A percentile compares a stretch with the other conserved stretches of the same genome.
Conservation (phyloP, 768 basidiomycete species). For the Mycena pura region DNA sequence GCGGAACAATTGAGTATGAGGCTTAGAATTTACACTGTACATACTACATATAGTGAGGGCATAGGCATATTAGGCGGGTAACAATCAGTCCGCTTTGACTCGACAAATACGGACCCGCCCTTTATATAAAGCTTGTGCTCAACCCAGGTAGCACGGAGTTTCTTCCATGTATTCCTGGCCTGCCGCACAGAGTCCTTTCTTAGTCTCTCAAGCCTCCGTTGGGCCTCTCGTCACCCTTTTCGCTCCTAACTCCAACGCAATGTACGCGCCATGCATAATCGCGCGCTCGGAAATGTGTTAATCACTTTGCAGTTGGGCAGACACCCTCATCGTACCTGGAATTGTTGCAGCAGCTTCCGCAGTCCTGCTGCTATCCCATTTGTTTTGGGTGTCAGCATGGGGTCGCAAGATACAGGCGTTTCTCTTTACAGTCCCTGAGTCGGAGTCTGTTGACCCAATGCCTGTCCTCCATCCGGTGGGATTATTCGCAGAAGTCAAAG, state of each 20-base stretch:
- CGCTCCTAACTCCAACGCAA: background rate
- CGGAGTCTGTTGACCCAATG: constrained; percentile 21
- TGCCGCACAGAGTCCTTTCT: constrained; percentile 18
- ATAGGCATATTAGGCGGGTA: no score
- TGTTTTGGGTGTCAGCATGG: constrained; percentile 26
- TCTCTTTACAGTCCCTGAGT: constrained; percentile 1
- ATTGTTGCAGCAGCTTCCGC: constrained; percentile 43
- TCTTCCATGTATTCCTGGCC: constrained; percentile 12
- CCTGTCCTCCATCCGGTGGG: constrained; percentile 33
- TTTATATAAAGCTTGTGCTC: background rate
- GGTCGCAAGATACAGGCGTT: constrained; percentile 19
- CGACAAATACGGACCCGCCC: no score
- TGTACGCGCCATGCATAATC: no score
- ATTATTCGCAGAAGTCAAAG: constrained; percentile 41
- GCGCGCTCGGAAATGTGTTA: background rate
- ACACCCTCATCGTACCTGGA: constrained; percentile 44
- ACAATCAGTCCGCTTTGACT: no score
- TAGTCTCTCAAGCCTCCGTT: constrained; percentile 8
- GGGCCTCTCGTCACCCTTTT: constrained; percentile 11
- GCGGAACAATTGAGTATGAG: no score
- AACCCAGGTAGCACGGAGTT: background rate
- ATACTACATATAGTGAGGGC: no score
- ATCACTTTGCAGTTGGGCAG: constrained; percentile 15
- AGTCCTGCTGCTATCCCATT: constrained; percentile 40
- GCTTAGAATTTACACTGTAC: no score